A percentile compares a stretch with the other conserved stretches of the same genome.
Conservation (phyloP, 1,284 basidiomycete genomes). For the Mycena citricolor region DNA sequence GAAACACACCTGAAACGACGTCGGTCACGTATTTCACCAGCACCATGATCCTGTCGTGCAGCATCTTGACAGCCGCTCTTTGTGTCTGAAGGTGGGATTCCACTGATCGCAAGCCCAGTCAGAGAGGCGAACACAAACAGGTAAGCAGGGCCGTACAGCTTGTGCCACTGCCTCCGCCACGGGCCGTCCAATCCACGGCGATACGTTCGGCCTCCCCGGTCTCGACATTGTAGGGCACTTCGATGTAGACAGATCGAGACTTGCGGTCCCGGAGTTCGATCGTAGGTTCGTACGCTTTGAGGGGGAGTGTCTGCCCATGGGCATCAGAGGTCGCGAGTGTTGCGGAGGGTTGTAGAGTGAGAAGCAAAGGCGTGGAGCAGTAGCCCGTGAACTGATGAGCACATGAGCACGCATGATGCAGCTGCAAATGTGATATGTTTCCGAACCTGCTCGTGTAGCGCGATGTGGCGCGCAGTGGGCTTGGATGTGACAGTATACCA, state of each 20-base stretch:
- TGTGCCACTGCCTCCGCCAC: conserved; percentile 82
- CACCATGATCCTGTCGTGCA: conserved; percentile 85
- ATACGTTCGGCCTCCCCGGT: conserved; percentile 98
- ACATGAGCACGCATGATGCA: conserved; percentile 5
- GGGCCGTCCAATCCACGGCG: conserved; percentile 94
- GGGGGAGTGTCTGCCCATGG: conserved; percentile 71
- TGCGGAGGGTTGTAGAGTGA: conserved; percentile 61
- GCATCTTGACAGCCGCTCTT: conserved; percentile 93
- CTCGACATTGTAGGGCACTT: conserved; percentile 84
- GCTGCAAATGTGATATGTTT: conserved; percentile 2
- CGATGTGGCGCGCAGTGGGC: conserved; percentile 74
- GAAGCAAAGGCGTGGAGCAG: conserved; percentile 76
- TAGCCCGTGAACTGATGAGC: conserved; percentile 62
- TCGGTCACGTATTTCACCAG: conserved; percentile 81
- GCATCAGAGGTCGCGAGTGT: conserved; percentile 51
- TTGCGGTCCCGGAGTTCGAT: conserved; percentile 78
- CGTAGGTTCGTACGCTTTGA: conserved; percentile 88
- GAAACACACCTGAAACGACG: conserved; percentile 64
- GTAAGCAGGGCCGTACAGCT: conserved; percentile 60
- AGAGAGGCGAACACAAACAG: background rate
- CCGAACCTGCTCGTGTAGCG: conserved; percentile 82
- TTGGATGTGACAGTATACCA: conserved; percentile 89
- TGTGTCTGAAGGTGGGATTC: conserved; percentile 89
- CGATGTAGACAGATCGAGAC: conserved; percentile 79
- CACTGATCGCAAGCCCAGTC: conserved; percentile 49